These are phyloP conservation scores for Diaporthe vexans DNA, from an alignment of 2,329 filamentous ascomycete species.

Conservation along the genomic window DNA sequence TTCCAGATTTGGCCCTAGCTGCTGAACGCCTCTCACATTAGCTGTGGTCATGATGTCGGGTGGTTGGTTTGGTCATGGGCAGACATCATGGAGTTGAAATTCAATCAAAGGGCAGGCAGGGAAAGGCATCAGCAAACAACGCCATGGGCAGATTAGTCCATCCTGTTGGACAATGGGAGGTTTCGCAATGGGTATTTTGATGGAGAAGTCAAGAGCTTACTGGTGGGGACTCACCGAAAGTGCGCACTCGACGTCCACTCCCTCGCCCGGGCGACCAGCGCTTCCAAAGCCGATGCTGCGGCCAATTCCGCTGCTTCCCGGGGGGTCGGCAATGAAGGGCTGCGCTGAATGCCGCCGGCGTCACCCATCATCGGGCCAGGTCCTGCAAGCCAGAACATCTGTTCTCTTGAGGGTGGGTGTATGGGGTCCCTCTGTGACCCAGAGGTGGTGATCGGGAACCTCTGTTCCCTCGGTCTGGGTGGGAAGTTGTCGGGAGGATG, in stretches of 20 bases:
- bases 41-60: no score
- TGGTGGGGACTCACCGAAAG: conserved; percentile 2
- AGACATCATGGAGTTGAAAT: no score
- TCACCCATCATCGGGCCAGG: neutral
- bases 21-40: no score
- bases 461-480: neutral
- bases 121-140: no score
- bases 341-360: neutral
- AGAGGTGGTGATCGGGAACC: neutral
- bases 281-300: conserved; percentile 11
- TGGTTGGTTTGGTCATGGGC: no score
- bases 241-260: conserved; percentile 4
- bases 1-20: no score
- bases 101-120: no score
- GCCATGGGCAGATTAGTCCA: neutral
- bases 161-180: no score
- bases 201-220: neutral
- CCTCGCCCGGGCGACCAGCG: conserved; percentile 15
- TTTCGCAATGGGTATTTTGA: neutral
- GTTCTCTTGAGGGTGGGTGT: neutral
- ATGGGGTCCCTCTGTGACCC: neutral
- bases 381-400: conserved; percentile 2
- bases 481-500: neutral
- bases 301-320: neutral
- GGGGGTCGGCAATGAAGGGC: neutral